Base-by-base conservation (phyloP, 371 early-diverging fungal species). In the Rhizopus arrhizus region DNA sequence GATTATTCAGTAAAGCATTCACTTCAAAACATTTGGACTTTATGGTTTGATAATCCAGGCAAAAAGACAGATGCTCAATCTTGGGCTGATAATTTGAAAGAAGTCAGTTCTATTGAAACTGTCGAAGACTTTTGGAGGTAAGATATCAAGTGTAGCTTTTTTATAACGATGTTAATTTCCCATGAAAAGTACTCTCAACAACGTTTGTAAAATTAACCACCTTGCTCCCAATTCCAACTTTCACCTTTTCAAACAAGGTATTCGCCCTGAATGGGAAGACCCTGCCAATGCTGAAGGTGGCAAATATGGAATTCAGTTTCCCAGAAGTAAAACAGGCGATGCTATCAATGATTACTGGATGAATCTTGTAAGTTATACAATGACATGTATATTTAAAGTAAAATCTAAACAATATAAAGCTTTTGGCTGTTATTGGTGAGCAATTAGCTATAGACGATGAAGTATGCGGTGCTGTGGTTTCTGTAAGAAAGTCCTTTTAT, bases 261-360 rank as follows among this genome's bases (percentile, higher is more conserved):
- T 99, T 61, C 87, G 89, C 77, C 99, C 99, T n/a, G 92, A 91
- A 90, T 99, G 99, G 99, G 99, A 99, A 81, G 99, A 99, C 73
- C 75, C 88, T n/a, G 88, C 83, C 46, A 99, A 99, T 83, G 85
- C 82, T 42, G 78, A 92, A 42, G 99, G 99, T 68, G 99, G 99
- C 35, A 95, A 96, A 73, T 96, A 99, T 91, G 89, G 93, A 52
- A 76, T 94, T 53, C 89, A 91, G 62, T 73, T 98, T 52, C 85
- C 82, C 53, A 88, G 91, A 71, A 74, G 76, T 62, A 86, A 87
- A 74, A 83, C 85, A 12, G 91, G 84, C 59, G 81, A 83, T 35
- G 88, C 89, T 28, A 87, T 94, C 62, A 91, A 95, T 71, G 82
- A 85, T 34, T 80, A 85, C 57, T 97, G 96, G 98, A 80, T 95